Evolutionary conservation across 495 filamentous ascomycete species (phyloP), one percentile per base, ranked within the genome.

Genomic region (Talaromyces trachyspermus): DNA sequence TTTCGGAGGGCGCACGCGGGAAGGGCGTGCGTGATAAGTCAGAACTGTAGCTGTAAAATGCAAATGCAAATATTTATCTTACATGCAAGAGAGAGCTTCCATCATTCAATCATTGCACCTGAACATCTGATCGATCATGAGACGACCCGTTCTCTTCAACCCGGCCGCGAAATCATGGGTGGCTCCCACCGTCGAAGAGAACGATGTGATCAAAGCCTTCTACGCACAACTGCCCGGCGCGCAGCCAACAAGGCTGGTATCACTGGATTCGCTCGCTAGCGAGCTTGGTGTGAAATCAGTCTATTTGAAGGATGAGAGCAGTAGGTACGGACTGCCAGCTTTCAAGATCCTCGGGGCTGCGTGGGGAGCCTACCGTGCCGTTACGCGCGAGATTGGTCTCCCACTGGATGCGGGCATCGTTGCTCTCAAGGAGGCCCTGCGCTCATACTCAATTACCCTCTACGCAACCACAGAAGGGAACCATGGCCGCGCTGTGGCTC

Each of bases 321-420:
- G 60, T 43, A 67, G 79, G 20, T 69, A 81, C 49, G 75, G 81
- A 1, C 74, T 90, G 1, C 81, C 84, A 0, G 73, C 84, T 0
- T 89, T 88, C 72, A 89, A 89, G 58, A 80, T 86, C 30, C 74
- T 88, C 0, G 86, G 85, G 7, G 85, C 86, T 0, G 83, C 81
- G n/a, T 90, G 82, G 83, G 81, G 75, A 0, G 68, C 72, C 37
- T 80, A 77, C 51, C 73, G 74, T 27, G 77, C 79, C 5, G 44
- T 88, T 4, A 57, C 61, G 2, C 49, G 60, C 0, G 49, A 64
- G 4, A 57, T 78, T 12, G 58, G 53, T 1, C 54, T 80, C 2
- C 58, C 69, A 0, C 27, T 81, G 0, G 56, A 64, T 4, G 63
- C 69, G 8, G 39, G 84, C 18, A 52, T 61, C 23, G 52, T 3